Conservation (phyloP, 345 rosid genomes). For the Lagerstroemia speciosa region DNA sequence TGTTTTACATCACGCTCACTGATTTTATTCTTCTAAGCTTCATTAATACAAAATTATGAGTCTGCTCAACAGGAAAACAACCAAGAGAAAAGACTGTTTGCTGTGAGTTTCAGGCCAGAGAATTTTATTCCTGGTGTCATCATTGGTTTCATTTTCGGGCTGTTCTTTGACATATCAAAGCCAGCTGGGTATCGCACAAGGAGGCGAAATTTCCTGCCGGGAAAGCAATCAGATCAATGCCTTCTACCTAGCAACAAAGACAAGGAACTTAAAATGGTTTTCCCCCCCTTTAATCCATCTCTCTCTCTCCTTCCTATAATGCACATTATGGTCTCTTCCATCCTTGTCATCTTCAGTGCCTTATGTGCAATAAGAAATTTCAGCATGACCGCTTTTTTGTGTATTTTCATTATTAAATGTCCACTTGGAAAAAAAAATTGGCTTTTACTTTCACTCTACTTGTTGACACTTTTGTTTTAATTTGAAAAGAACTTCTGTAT, state of each 20-base stretch:
- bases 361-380: too few relatives aligned
- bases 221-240: conserved; percentile 39
- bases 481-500: conserved; percentile 10
- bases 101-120: conserved; percentile 63
- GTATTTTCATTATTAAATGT: neutral
- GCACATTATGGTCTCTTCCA: neutral
- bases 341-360: too few relatives aligned
- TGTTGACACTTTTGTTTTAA: conserved; percentile 8
- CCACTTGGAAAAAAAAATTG: neutral
- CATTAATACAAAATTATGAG: neutral
- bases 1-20: neutral
- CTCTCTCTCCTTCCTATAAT: neutral
- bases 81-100: conserved; percentile 34
- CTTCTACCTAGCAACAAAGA: conserved; percentile 33
- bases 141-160: conserved; percentile 77
- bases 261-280: conserved; percentile 74
- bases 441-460: neutral
- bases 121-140: conserved; percentile 76
- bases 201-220: conserved; percentile 51
- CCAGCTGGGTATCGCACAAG: conserved; percentile 30
- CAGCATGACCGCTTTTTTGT: too few relatives aligned
- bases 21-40: conserved; percentile 4
- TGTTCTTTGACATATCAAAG: conserved; percentile 58
- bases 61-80: conserved; percentile 35
- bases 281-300: neutral